Percentiles rank a stretch among this genome's conserved stretches.
phyloP scores from a whole-genome alignment of 768 basidiomycete genomes.

The Tephrocybe sp. region DNA sequence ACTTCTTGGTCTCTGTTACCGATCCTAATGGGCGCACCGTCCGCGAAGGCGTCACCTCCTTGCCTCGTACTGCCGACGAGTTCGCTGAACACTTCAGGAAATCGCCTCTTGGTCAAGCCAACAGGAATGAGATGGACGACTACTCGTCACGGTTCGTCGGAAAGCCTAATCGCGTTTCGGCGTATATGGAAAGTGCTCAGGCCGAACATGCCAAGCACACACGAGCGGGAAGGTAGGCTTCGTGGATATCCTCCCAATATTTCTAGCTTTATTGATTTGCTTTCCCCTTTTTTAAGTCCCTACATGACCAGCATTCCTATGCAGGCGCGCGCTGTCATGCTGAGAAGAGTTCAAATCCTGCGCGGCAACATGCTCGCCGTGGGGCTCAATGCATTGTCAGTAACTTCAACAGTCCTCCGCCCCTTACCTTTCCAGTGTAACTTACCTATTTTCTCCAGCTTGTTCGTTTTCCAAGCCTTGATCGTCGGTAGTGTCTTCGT shows the following conservation, averaged over 20 bases:
- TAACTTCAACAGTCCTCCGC: slow-evolving; percentile 24
- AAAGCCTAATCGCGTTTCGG: slow-evolving; percentile 37
- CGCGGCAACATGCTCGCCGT: slow-evolving; percentile 38
- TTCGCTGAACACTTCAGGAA: slow-evolving; percentile 49
- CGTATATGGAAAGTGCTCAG: slow-evolving; percentile 47
- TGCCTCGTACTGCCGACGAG: slow-evolving; percentile 57
- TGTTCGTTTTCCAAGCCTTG: slow-evolving; percentile 49
- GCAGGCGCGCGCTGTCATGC: slow-evolving; percentile 47
- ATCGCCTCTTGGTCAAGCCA: slow-evolving; percentile 39
- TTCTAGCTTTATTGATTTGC: too few species aligned
- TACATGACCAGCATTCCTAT: slow-evolving; percentile 45
- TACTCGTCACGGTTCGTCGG: slow-evolving; percentile 47
- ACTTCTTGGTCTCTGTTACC: slow-evolving; percentile 63
- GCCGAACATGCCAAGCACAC: slow-evolving; percentile 52
- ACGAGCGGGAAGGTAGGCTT: slow-evolving; percentile 33
- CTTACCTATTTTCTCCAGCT: slow-evolving; percentile 28
- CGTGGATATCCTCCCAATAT: slow-evolving; percentile 1
- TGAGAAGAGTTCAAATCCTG: slow-evolving; percentile 43
- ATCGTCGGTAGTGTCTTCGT: slow-evolving; percentile 70
- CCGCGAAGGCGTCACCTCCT: slow-evolving; percentile 39
- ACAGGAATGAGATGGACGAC: slow-evolving; percentile 43
- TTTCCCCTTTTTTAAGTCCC: too few species aligned
- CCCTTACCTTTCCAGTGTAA: not conserved
- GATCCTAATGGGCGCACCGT: slow-evolving; percentile 58
- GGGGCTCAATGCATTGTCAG: slow-evolving; percentile 32